Percentiles rank a stretch among this genome's conserved stretches.
Evolutionary conservation across 2,329 filamentous ascomycete genomes (phyloP).

Genomic region (Fusarium coffeatum): DNA sequence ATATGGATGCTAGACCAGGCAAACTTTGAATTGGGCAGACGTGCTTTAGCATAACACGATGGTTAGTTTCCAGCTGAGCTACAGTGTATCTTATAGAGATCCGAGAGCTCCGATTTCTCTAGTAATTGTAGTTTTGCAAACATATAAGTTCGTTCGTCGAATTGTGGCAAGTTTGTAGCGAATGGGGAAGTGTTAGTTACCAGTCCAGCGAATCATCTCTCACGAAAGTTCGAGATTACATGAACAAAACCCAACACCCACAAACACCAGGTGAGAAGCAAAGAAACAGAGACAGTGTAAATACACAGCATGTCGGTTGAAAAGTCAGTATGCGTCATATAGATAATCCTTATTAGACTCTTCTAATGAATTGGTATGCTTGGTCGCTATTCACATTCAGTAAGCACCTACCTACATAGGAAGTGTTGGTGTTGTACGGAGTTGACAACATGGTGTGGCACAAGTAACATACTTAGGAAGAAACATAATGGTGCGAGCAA

Average conservation of each 20-base stretch:
- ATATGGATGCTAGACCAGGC: neutral
- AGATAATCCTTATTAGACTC: neutral
- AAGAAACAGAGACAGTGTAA: neutral
- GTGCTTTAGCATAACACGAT: neutral
- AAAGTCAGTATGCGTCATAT: constrained; percentile 1
- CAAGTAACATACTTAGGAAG: constrained; percentile 32
- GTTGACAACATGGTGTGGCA: constrained; percentile 41
- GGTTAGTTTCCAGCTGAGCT: neutral
- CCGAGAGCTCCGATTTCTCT: neutral
- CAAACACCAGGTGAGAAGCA: constrained; percentile 20
- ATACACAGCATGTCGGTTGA: constrained; percentile 12
- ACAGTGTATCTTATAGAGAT: neutral
- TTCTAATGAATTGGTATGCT: neutral
- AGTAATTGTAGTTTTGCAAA: neutral
- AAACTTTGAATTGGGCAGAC: neutral
- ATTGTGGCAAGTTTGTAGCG: neutral
- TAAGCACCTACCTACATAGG: neutral
- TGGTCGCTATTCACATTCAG: neutral
- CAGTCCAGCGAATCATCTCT: constrained; percentile 8
- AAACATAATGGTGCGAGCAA: constrained; percentile 28
- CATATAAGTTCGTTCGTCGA: neutral
- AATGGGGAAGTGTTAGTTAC: neutral
- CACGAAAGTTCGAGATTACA: constrained; percentile 16
- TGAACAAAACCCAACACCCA: constrained; percentile 6
- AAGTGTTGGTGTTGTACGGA: constrained; percentile 30